Base-by-base conservation (phyloP, 768 basidiomycete species). In the Boletus pseudo-olivaceus region DNA sequence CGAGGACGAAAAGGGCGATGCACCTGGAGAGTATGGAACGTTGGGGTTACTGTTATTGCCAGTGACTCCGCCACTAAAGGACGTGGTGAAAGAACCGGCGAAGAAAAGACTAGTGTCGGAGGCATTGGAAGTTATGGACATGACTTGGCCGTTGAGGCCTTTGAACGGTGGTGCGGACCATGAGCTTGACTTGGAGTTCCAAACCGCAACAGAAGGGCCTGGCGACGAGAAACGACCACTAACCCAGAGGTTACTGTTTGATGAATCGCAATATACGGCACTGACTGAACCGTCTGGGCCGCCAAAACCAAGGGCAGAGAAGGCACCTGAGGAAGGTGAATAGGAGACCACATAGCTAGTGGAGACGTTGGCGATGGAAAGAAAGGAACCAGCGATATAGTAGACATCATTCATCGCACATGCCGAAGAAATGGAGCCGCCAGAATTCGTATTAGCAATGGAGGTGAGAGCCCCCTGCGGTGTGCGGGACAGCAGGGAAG, bases 1-100 rank as follows among this genome's bases (percentile, higher is more conserved):
- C 10, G 93, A 95, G 2, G 90, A 90, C 5, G 94, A 89, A 67
- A 90, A 93, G 0, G 90, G 88, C 0, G 90, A 87, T 14, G 92
- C 90, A 27, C 89, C 85, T 2, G 82, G 67, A 20, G 93, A 93
- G 62, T 83, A 85, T 12, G 91, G 91, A 4, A 93, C 85, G 55
- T 88, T 93, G 11, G 91, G 91, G 65, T 93, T 93, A 65, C 87
- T 87, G 57, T 80, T 79, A 64, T 84, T 88, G 40, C 62, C 50
- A 15, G 72, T 71, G 7, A 70, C 75, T 57, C 75, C 79, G 42
- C 84, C 83, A 29, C 72, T 71, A 66, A 91, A 94, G 1, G 82
- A 73, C 3, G 90, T 88, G 51, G 88, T 62, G 75, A 99, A 99
- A 12, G 87, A 87, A 37, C 97, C 97, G 0, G 88, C 80, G 65